Evolutionary conservation across 2,329 filamentous ascomycete genomes (phyloP).

Genomic region (Ophiocordyceps camponoti-saundersi): DNA sequence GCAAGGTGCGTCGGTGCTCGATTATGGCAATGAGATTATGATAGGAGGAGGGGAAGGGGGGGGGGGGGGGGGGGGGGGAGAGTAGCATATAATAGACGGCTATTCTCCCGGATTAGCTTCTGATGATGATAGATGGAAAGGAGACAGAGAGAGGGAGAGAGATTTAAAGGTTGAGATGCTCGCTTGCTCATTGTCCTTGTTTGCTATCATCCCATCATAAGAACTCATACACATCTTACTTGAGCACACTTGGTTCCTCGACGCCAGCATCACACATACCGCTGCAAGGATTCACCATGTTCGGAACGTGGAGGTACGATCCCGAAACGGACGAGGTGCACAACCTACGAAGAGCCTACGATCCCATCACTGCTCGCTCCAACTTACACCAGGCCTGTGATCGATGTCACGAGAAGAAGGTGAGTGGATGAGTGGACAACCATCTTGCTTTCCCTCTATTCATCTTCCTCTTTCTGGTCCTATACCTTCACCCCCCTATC

Average conservation of each 20-base stretch:
- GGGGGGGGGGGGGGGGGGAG: too few species aligned
- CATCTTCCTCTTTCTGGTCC: not conserved
- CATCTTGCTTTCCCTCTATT: not conserved
- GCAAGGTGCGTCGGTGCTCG: too few species aligned
- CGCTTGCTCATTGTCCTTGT: too few species aligned
- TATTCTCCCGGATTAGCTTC: too few species aligned
- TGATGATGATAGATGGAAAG: too few species aligned
- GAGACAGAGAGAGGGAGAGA: too few species aligned
- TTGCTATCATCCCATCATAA: too few species aligned
- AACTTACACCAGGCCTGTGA: conserved; percentile 21
- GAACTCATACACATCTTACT: too few species aligned
- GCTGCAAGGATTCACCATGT: conserved; percentile 9
- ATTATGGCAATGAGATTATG: too few species aligned
- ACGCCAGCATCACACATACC: not conserved
- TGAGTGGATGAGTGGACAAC: conserved; percentile 3
- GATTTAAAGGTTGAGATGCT: too few species aligned
- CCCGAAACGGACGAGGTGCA: conserved; percentile 19
- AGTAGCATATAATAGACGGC: too few species aligned
- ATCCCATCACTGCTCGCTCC: conserved; percentile 19
- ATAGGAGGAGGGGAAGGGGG: too few species aligned
- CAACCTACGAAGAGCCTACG: conserved; percentile 17
- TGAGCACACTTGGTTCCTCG: not conserved
- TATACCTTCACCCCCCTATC: not conserved
- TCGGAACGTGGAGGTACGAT: conserved; percentile 21
- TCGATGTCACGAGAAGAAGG: conserved; percentile 22